Evolutionary conservation across 129 eudicot genomes (phyloP).

Genomic region (Logfia minima): DNA sequence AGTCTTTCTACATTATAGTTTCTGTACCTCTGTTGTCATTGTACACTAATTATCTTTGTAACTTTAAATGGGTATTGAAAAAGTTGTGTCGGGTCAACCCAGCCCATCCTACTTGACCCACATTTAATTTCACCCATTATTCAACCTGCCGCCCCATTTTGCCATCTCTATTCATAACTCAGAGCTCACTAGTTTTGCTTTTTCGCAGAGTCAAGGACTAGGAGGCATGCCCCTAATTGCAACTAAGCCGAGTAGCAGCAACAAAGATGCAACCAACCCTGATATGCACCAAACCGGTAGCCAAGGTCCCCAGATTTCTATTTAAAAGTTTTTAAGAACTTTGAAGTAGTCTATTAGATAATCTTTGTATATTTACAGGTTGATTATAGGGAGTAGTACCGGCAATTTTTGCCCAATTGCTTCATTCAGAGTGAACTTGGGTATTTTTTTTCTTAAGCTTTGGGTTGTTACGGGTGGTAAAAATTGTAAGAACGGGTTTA

Average conservation of each 20-base stretch:
- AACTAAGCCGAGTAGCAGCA: slow-evolving; percentile 45
- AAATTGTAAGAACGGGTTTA: no score
- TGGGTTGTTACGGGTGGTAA: no score
- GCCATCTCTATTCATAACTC: background rate
- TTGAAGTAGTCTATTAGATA: background rate
- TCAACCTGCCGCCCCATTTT: background rate
- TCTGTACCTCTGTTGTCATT: background rate
- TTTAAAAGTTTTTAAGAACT: background rate
- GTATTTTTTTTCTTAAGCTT: no score
- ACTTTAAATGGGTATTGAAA: background rate
- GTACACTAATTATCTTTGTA: background rate
- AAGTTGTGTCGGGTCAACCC: background rate
- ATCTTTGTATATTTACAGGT: slow-evolving; percentile 37
- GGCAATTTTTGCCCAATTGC: no score
- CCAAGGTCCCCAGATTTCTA: background rate
- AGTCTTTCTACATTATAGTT: background rate
- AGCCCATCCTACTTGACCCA: background rate
- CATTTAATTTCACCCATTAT: background rate
- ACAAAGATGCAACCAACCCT: slow-evolving; percentile 38
- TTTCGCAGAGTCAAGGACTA: slow-evolving; percentile 46
- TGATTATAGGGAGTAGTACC: slow-evolving; percentile 21
- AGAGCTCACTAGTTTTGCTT: background rate
- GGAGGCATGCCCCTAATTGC: slow-evolving; percentile 36
- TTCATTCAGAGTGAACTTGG: no score
- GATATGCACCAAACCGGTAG: slow-evolving; percentile 39